Evolutionary conservation across 306 rosid genomes (phyloP).

Genomic region (Sicyos edulis): DNA sequence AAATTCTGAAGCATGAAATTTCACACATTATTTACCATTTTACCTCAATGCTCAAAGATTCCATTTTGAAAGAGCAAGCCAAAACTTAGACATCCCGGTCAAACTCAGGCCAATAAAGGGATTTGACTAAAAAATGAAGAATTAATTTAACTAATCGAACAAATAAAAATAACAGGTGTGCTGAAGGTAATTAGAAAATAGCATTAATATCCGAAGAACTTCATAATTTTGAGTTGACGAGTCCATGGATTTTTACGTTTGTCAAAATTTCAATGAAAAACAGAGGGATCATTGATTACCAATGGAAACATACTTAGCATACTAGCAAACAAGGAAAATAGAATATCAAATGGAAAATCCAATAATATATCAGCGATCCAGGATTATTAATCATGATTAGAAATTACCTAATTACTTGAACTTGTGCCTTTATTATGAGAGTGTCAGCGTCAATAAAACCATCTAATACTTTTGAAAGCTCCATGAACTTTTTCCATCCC

Average conservation of each 20-base stretch:
- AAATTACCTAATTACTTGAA: slow-evolving; percentile 92
- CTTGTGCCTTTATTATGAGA: slow-evolving; percentile 96
- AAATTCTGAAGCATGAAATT: slow-evolving; percentile 25
- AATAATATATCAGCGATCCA: background rate
- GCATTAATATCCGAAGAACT: background rate
- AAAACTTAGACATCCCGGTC: background rate
- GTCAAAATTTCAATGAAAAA: background rate
- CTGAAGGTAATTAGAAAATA: background rate
- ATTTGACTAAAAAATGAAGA: background rate
- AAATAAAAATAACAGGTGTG: background rate
- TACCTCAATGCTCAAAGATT: too few species aligned
- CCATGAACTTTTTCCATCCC: slow-evolving; percentile 99
- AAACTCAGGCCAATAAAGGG: slow-evolving; percentile 1
- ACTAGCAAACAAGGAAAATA: too few species aligned
- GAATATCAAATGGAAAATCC: too few species aligned
- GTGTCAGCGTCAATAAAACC: slow-evolving; percentile 94
- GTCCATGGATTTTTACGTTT: background rate
- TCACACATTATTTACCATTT: slow-evolving; percentile 15
- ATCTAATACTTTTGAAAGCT: slow-evolving; percentile 86
- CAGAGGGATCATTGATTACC: background rate
- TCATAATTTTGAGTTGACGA: background rate
- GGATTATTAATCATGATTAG: slow-evolving; percentile 1
- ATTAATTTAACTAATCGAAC: background rate
- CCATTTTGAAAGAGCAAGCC: background rate
- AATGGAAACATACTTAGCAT: background rate